These are phyloP conservation scores for Diaporthe destruens DNA, from an alignment of 2,329 filamentous ascomycete species.

Conservation along the genomic window DNA sequence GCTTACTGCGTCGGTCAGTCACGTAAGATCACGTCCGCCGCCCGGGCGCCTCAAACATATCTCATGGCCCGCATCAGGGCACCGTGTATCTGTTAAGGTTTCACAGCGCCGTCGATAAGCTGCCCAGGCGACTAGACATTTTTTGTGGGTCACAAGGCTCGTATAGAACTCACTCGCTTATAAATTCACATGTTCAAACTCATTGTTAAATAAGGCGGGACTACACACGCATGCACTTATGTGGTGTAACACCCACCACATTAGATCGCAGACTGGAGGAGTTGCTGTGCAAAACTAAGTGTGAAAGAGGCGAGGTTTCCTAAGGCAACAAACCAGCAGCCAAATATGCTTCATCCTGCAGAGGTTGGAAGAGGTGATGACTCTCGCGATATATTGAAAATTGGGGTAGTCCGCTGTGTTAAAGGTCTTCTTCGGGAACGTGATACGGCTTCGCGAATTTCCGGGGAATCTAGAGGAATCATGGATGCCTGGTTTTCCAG, in stretches of 20 bases:
- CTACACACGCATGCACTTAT: background rate
- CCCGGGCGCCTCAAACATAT: background rate
- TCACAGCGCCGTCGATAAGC: background rate
- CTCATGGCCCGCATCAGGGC: background rate
- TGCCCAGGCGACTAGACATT: background rate
- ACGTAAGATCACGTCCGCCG: background rate
- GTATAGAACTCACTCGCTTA: background rate
- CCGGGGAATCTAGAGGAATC: background rate
- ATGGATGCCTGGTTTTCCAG: background rate
- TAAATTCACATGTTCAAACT: background rate
- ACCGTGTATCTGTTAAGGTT: background rate
- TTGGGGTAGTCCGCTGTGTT: background rate
- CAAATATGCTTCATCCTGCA: background rate
- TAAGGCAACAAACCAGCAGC: no score
- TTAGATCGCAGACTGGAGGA: accelerated
- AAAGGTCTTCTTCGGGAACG: background rate
- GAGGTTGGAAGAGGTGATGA: background rate
- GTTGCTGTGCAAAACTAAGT: no score
- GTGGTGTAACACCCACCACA: background rate
- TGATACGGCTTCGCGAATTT: background rate
- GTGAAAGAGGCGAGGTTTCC: background rate
- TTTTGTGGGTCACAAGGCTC: background rate
- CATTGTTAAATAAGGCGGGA: background rate
- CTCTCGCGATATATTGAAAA: background rate
- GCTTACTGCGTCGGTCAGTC: background rate